Evolutionary conservation across 2,329 filamentous ascomycete species (phyloP), one percentile per base, ranked within the genome.

Genomic region (Venturiaceae sp.): DNA sequence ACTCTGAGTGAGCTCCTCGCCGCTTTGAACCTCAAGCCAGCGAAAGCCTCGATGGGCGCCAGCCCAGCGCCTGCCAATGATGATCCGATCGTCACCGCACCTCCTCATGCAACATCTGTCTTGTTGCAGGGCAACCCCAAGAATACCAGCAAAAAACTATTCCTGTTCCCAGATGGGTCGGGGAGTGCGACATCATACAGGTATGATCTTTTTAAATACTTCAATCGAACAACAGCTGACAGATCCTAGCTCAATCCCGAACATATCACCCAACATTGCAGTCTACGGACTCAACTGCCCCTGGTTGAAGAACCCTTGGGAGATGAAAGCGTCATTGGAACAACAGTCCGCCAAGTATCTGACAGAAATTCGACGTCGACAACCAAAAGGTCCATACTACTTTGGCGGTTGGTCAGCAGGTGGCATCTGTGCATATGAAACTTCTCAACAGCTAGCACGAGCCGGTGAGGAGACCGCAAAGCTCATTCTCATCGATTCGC

Each of bases 381-480:
- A 80, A 61, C 74, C 77, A 5, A 68, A 70, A 16, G 75, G 76
- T 0, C 84, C 85, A 0, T 89, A 88, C 70, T 78, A 80, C 55
- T 72, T 90, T 1, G 81, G 83, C n/a, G 88, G 88, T 28, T 91
- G 87, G 87, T 88, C 83, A n/a, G 86, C 86, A 1, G 88, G 87
- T 28, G 87, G 87, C 36, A 85, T 90, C 53, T 84, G 85, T 60
- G 85, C 86, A 41, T 89, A 64, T 56, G 68, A 64, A 9, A 63
- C 62, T 11, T 66, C 67, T 3, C 63, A 65, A 52, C 56, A 63
- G 33, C 64, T 71, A 0, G 39, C 61, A 3, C 55, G 52, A 0
- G 63, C 59, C 3, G 66, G 66, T 21, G 64, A 69, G 36, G 60
- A 60, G 37, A 63, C 69, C 7, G 62, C 61, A 7, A 58, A 60